Conservation (phyloP, 2,329 filamentous ascomycete genomes). For the Aaosphaeria pasadenensis region DNA sequence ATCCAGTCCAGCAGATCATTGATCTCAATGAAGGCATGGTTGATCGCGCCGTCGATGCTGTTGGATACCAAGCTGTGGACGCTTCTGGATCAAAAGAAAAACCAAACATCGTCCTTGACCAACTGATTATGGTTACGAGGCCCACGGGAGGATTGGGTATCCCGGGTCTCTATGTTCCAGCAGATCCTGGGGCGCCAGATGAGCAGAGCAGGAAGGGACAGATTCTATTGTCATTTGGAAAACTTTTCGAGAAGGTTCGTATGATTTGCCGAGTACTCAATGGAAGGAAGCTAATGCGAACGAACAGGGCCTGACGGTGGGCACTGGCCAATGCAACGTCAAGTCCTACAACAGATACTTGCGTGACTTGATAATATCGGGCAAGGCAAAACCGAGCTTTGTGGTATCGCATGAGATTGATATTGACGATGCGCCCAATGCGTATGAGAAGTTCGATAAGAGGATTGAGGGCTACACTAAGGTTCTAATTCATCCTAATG, state of each 20-base stretch:
- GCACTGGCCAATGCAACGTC: slow-evolving; percentile 66
- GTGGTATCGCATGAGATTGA: slow-evolving; percentile 64
- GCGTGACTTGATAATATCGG: slow-evolving; percentile 62
- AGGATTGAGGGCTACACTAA: slow-evolving; percentile 66
- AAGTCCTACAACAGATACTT: slow-evolving; percentile 66
- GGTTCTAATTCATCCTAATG: slow-evolving; percentile 65
- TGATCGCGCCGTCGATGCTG: slow-evolving; percentile 62
- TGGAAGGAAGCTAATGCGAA: too few relatives aligned
- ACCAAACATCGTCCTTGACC: slow-evolving; percentile 62
- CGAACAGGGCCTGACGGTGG: slow-evolving; percentile 55
- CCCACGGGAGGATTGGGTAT: slow-evolving; percentile 62
- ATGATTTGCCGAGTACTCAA: too few relatives aligned
- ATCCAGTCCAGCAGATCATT: slow-evolving; percentile 61
- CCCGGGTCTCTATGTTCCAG: slow-evolving; percentile 53
- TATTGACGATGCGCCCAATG: slow-evolving; percentile 59
- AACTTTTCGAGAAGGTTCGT: slow-evolving; percentile 63
- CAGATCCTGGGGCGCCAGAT: slow-evolving; percentile 62
- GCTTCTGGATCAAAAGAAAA: slow-evolving; percentile 53
- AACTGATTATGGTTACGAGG: slow-evolving; percentile 61
- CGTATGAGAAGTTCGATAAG: slow-evolving; percentile 66
- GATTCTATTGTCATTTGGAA: slow-evolving; percentile 63
- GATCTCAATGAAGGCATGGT: slow-evolving; percentile 59
- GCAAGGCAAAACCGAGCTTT: slow-evolving; percentile 64
- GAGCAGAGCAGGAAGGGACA: slow-evolving; percentile 60
- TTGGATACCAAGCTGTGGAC: slow-evolving; percentile 62